Conservation (phyloP, 805 yeast species). For the Candida pseudoglaebosa region DNA sequence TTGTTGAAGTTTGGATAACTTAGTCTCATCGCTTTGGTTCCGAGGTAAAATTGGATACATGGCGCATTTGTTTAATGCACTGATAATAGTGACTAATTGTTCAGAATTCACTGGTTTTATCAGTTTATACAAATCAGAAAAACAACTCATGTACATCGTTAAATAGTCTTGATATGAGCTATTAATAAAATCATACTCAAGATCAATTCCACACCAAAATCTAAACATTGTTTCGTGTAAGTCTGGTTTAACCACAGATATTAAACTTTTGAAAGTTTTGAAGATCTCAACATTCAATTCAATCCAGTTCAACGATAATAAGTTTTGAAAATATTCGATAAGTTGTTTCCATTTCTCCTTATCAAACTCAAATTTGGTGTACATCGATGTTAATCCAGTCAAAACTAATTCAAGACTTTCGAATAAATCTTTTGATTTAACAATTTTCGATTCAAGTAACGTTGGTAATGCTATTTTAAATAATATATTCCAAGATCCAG, state of each 20-base stretch:
- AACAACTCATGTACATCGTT: constrained; percentile 50
- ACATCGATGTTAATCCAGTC: constrained; percentile 64
- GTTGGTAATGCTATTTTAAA: constrained; percentile 58
- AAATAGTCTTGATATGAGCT: constrained; percentile 59
- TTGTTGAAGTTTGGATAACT: constrained; percentile 59
- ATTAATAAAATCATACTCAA: constrained; percentile 39
- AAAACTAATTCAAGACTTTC: constrained; percentile 62
- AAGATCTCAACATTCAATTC: constrained; percentile 56
- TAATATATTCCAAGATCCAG: constrained; percentile 67
- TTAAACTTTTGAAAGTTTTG: constrained; percentile 46
- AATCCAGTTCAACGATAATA: constrained; percentile 40
- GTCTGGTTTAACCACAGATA: constrained; percentile 21
- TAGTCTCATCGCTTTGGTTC: constrained; percentile 45
- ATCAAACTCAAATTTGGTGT: constrained; percentile 45
- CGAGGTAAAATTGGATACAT: constrained; percentile 71
- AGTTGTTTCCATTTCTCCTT: constrained; percentile 56
- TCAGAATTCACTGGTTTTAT: constrained; percentile 26
- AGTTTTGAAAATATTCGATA: constrained; percentile 42
- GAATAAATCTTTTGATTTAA: constrained; percentile 40
- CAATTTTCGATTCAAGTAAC: constrained; percentile 34
- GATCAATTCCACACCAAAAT: constrained; percentile 46
- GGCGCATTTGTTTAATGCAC: constrained; percentile 60
- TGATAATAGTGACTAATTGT: constrained; percentile 48
- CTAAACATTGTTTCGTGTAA: constrained; percentile 39
- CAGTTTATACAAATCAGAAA: constrained; percentile 45